A percentile compares a stretch with the other conserved stretches of the same genome.
These are phyloP conservation scores for Pueraria montana DNA, from an alignment of 306 rosid genomes.

Conservation along the genomic window DNA sequence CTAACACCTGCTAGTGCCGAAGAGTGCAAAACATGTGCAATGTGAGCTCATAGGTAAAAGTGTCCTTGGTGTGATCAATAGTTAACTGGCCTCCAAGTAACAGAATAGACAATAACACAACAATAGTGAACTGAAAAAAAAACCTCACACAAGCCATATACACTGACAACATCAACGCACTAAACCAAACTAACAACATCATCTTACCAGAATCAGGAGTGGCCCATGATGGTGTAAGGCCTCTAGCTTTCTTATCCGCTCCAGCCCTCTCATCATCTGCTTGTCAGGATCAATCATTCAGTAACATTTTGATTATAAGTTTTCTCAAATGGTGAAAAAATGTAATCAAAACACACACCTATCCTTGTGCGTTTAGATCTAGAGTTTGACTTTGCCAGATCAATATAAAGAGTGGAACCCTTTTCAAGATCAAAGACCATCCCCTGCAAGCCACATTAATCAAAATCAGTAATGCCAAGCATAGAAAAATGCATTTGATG, in stretches of 20 bases:
- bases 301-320: constrained; percentile 1
- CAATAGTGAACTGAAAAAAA: constrained; percentile 17
- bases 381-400: constrained; percentile 95
- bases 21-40: constrained; percentile 98
- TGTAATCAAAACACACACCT: constrained; percentile 36
- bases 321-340: neutral
- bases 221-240: constrained; percentile 65
- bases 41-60: constrained; percentile 88
- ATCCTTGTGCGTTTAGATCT: constrained; percentile 86
- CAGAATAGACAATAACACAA: constrained; percentile 33
- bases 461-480: neutral
- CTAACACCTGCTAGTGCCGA: constrained; percentile 99
- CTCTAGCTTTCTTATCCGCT: constrained; percentile 85
- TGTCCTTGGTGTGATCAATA: constrained; percentile 80
- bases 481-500: constrained; percentile 21
- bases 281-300: constrained; percentile 40
- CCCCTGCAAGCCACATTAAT: constrained; percentile 71
- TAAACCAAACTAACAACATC: constrained; percentile 37
- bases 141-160: constrained; percentile 27
- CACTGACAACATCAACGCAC: constrained; percentile 19
- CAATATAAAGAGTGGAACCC: constrained; percentile 84
- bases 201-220: constrained; percentile 81
- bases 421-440: constrained; percentile 97
- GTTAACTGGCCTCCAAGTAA: constrained; percentile 65
- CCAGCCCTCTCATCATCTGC: constrained; percentile 83